Base-by-base conservation (phyloP, 345 rosid genomes). In the Lumnitzera racemosa region DNA sequence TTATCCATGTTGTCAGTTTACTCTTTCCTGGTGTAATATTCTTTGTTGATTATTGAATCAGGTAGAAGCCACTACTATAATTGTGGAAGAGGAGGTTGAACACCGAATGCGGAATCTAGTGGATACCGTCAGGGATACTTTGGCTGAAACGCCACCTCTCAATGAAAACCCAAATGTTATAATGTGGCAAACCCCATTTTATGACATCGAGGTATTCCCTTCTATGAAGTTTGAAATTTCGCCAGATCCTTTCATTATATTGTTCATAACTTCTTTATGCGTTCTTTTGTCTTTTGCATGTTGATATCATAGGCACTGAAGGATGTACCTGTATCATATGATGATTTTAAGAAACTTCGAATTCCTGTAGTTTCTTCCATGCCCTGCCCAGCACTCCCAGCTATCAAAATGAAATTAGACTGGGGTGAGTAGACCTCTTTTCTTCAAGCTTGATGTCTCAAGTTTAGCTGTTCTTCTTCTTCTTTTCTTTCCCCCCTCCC, bases 61-160 rank as follows among this genome's bases (percentile, higher is more conserved):
- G 98, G 84, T 84, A 46, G 75, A 67, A 70, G 91, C 83, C 63
- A 72, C 84, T 15, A 62, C 51, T 58, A 66, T 91, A 54, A 76
- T 81, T 76, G 76, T 77, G 41, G 95, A 91, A 76, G 84, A 80
- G 62, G 98, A 91, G 76, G 90, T 81, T 6, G 98, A 91, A 70
- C 78, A 79, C 49, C 77, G 80, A 69, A 63, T 88, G 13, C 73
- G 71, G 16, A 62, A 61, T 77, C 57, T 68, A 57, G 46, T 81
- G 60, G 66, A 64, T 3, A 66, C 51, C 59, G 86, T 86, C 25
- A 80, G 72, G 58, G 74, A 67, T 43, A 65, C 74, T 15, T 60
- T 86, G 54, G 59, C 57, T 43, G 61, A 52, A 14, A 50, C 70
- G 24, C 36, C 74, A 57, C 62, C 63, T 51, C 13, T 25, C 46